Base-by-base conservation (phyloP, 495 filamentous ascomycete genomes). In the Aspergillus steynii region DNA sequence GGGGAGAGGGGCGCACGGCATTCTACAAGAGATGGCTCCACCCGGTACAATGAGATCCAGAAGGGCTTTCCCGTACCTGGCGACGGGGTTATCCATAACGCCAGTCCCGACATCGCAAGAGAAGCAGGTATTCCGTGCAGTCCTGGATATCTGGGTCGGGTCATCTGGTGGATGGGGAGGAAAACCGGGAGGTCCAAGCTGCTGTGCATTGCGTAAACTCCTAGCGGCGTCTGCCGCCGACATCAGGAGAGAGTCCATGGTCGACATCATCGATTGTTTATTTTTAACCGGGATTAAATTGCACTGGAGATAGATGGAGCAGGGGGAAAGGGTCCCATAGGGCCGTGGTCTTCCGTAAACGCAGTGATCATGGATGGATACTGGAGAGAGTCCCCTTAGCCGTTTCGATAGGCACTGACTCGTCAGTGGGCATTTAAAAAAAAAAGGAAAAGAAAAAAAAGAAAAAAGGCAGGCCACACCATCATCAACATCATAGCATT, bases 181-280 rank as follows among this genome's bases (percentile, higher is more conserved):
- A 34, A 27, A 28, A 32, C 3, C 27, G 8, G 42, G 48, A 55
- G 58, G 58, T 15, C 62, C 55, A 65, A 61, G 58, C 62, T 58
- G 57, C 28, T 14, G 55, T 9, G 62, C 29, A 58, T 61, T 61
- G 49, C 57, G 59, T 60, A 61, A 60, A 60, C 59, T 45, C 50
- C 5, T 42, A 29, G 29, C 29, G 51, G 51, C 37, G 29, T 25
- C 20, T 20, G 20, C 20, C 20, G 20, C 20, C 20, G 20, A 20
- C 20, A 20, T 20, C 31, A 34, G 29, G 14, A 34, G 37, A 26
- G 6, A 37, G 20, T 12, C 26, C 34, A 55, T 47, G 26, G 53
- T 28, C 42, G 5, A 45, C n/a, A 28, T 12, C 26, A 45, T 42
- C 5, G 20, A 31, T 15, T 50, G 20, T n/a, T 50, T 59, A 59